Evolutionary conservation across 225 moss, liverwort and hornwort species (phyloP), one percentile per base, ranked within the genome.

Genomic region (Marchantia paleacea): DNA sequence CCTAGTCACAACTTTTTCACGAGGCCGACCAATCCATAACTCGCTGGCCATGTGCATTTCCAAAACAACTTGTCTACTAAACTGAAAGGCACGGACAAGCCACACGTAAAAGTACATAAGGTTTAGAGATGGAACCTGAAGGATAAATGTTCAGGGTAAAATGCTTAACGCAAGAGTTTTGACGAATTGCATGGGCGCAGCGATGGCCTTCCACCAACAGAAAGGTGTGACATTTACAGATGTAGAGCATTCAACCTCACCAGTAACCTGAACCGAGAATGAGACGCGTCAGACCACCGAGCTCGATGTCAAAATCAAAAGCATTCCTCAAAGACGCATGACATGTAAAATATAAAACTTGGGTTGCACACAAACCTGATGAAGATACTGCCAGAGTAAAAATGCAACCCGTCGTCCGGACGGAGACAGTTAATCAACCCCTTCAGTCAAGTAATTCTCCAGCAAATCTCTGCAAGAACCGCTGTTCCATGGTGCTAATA

Each of bases 391-490:
- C n/a, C 72, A 72, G 8, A 66, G 66, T 50, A 50, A 5, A 72
- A 10, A 7, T 52, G 14, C 15, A 19, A 72, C 72, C 51, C 51
- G 8, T n/a, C n/a, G 50, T 52, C 3, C n/a, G 51, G 72, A 72
- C 10, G 7, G 49, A 19, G n/a, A 22, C 18, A 51, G 7, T 47
- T 50, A 51, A 22, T 51, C 50, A 22, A 10, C 2, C 15, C 72
- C 25, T 26, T 39, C 47, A 73, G 66, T 79, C 84, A 61, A 87
- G 82, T 57, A 99, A 91, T 80, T 99, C 99, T 77, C 86, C 93
- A 81, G 92, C 92, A 58, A 99, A 88, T 58, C 94, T 91, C 86
- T 95, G 94, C 30, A 99, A 85, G 76, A 99, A 95, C 26, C 99
- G 89, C 85, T 99, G 99, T 80, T 92, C 94, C 85, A 99, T 90